These are phyloP conservation scores for Exophiala xenobiotica DNA, from an alignment of 2,329 filamentous ascomycete genomes.

Conservation along the genomic window DNA sequence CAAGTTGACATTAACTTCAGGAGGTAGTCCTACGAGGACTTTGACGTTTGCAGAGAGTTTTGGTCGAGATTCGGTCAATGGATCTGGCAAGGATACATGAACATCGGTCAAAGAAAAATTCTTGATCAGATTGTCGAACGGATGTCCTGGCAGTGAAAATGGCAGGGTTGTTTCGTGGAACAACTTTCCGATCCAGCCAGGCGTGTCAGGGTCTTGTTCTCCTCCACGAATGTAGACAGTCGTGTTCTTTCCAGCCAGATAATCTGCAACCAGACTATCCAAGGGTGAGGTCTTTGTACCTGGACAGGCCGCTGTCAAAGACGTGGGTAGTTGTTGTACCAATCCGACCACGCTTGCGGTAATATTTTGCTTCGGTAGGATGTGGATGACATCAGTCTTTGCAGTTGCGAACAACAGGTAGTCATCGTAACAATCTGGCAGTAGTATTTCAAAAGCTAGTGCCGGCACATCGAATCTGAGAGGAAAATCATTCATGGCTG, in stretches of 20 bases:
- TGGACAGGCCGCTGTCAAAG: conserved; percentile 72
- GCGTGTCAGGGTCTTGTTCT: conserved; percentile 65
- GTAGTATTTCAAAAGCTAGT: conserved; percentile 79
- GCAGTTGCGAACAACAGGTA: conserved; percentile 79
- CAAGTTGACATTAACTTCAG: conserved; percentile 82
- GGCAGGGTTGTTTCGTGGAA: conserved; percentile 80
- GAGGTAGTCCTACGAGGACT: conserved; percentile 74
- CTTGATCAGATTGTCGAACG: conserved; percentile 77
- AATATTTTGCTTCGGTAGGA: conserved; percentile 68
- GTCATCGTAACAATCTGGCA: conserved; percentile 72
- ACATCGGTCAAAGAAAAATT: conserved; percentile 86
- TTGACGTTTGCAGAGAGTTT: conserved; percentile 79
- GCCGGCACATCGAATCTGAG: conserved; percentile 73
- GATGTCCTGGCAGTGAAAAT: conserved; percentile 76
- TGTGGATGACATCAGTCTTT: conserved; percentile 63
- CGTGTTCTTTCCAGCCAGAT: conserved; percentile 75
- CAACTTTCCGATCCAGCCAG: conserved; percentile 78
- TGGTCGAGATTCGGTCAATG: conserved; percentile 73
- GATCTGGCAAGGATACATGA: conserved; percentile 80
- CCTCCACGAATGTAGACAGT: conserved; percentile 82
- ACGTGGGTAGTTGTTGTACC: conserved; percentile 70
- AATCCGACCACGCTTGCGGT: conserved; percentile 68
- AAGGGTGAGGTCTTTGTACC: conserved; percentile 76
- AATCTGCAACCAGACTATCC: conserved; percentile 75
- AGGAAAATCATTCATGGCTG: conserved; percentile 73